Evolutionary conservation across 345 rosid species (phyloP).

Genomic region (Sonneratia caseolaris): DNA sequence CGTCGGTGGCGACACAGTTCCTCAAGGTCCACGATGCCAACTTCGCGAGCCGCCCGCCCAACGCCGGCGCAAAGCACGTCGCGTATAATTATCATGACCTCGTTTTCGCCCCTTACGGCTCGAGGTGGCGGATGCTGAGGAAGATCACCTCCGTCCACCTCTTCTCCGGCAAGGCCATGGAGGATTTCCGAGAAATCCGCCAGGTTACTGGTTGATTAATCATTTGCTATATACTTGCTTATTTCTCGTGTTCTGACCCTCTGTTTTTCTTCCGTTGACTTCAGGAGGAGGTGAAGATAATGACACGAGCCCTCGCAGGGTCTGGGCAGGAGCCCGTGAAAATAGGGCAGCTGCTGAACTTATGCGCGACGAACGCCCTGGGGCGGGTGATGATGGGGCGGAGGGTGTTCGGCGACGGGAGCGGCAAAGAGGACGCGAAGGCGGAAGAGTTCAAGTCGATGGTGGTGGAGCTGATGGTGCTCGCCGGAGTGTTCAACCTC

Average conservation of each 20-base stretch:
- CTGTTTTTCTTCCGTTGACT: background rate
- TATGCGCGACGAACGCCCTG: conserved; percentile 66
- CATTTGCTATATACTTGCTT: background rate
- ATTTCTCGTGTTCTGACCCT: background rate
- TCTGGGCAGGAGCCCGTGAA: conserved; percentile 26
- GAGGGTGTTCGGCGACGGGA: conserved; percentile 52
- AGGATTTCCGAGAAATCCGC: conserved; percentile 63
- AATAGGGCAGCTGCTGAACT: conserved; percentile 50
- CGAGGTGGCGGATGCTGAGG: conserved; percentile 76
- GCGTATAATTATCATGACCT: conserved; percentile 90
- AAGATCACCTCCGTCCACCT: conserved; percentile 77
- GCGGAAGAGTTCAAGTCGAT: conserved; percentile 83
- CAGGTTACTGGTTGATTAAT: conserved; percentile 34
- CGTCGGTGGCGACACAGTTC: conserved; percentile 75
- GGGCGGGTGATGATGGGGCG: conserved; percentile 75
- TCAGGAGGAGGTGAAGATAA: conserved; percentile 53
- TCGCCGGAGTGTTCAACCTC: conserved; percentile 77
- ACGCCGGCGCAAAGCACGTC: conserved; percentile 74
- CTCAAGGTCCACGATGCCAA: conserved; percentile 66
- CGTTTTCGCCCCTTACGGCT: conserved; percentile 86
- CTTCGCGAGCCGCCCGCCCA: conserved; percentile 86
- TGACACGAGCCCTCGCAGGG: conserved; percentile 34
- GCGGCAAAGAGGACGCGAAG: conserved; percentile 37
- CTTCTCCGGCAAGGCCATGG: conserved; percentile 82
- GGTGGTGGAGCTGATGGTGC: conserved; percentile 79